A percentile compares a stretch with the other conserved stretches of the same genome.
phyloP scores from a whole-genome alignment of 2,329 filamentous ascomycete species.

The Cytospora schulzeri region DNA sequence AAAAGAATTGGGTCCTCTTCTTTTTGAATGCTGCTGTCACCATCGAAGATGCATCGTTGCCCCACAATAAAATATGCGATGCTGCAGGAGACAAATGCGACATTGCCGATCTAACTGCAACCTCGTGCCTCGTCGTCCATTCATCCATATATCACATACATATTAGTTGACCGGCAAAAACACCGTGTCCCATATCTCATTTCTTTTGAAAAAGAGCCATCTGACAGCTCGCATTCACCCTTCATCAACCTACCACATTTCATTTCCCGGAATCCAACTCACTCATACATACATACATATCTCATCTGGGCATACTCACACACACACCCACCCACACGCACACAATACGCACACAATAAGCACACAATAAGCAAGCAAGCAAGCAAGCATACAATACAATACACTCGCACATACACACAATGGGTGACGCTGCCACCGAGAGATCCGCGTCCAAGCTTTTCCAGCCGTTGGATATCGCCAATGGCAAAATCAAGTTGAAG shows the following conservation, averaged over 20 bases:
- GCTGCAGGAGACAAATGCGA: background rate
- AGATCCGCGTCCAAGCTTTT: slow-evolving; percentile 35
- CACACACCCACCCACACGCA: too few species aligned
- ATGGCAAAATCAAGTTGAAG: slow-evolving; percentile 22
- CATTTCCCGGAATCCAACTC: background rate
- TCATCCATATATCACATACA: background rate
- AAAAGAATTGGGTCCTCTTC: too few species aligned
- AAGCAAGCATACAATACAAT: too few species aligned
- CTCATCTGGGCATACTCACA: too few species aligned
- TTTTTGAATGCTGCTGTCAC: too few species aligned
- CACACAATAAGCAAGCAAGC: too few species aligned
- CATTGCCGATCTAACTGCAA: background rate
- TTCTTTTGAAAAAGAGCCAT: background rate
- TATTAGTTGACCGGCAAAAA: background rate
- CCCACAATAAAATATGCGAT: background rate
- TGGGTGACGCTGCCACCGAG: slow-evolving; percentile 27
- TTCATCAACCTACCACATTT: background rate
- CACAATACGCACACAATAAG: too few species aligned
- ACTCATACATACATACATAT: background rate
- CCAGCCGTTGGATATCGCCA: slow-evolving; percentile 39
- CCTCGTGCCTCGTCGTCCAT: background rate
- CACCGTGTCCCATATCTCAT: background rate
- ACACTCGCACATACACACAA: background rate
- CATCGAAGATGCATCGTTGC: background rate
- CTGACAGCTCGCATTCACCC: background rate